Evolutionary conservation across 495 filamentous ascomycete species (phyloP).

Genomic region (Podospora pseudocomata): DNA sequence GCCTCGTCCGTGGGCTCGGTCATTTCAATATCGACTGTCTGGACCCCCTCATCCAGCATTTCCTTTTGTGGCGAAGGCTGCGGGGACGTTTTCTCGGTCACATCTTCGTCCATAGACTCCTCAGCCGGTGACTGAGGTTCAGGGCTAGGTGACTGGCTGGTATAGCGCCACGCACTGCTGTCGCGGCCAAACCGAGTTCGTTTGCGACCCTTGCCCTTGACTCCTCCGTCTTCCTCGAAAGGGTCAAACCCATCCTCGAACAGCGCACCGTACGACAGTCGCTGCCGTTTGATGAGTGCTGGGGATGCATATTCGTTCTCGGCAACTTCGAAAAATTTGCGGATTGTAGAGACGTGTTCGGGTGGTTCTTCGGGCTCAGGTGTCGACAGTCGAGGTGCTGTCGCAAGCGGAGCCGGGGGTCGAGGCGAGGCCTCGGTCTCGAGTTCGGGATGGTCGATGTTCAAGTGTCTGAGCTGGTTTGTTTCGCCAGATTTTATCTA

Average conservation of each 20-base stretch:
- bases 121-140: slow-evolving; percentile 38
- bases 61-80: slow-evolving; percentile 21
- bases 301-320: slow-evolving; percentile 63
- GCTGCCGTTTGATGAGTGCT: slow-evolving; percentile 65
- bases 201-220: slow-evolving; percentile 65
- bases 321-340: slow-evolving; percentile 21
- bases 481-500: slow-evolving; percentile 37
- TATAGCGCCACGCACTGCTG: slow-evolving; percentile 66
- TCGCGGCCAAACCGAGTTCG: slow-evolving; percentile 66
- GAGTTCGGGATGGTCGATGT: slow-evolving; percentile 45
- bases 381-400: slow-evolving; percentile 7
- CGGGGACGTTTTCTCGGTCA: slow-evolving; percentile 7
- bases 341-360: slow-evolving; percentile 15
- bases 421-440: slow-evolving; percentile 8
- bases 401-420: slow-evolving; percentile 7
- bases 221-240: slow-evolving; percentile 67
- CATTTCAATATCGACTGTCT: slow-evolving; percentile 43
- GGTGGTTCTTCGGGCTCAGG: slow-evolving; percentile 12
- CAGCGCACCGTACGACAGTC: slow-evolving; percentile 57
- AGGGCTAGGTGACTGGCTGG: slow-evolving; percentile 63
- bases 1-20: not conserved
- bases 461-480: slow-evolving; percentile 36
- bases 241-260: slow-evolving; percentile 60
- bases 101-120: slow-evolving; percentile 38
- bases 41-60: slow-evolving; percentile 48